Conservation (phyloP, 176 grass and related monocot genomes). For the Puccinellia tenuiflora region DNA sequence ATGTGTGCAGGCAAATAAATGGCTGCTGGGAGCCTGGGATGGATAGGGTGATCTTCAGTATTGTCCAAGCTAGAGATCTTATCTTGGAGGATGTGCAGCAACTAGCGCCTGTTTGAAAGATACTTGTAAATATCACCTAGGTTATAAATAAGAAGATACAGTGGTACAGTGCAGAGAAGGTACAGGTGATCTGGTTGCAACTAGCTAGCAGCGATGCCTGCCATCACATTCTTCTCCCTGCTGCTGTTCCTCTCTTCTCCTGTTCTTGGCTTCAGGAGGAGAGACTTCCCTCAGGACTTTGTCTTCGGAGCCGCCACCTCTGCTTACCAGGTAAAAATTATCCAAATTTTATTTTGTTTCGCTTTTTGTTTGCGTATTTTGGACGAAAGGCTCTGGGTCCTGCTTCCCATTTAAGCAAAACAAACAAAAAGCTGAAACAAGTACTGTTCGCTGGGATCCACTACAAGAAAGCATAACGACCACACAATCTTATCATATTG, state of each 20-base stretch:
- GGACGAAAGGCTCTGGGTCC: background rate
- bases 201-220: background rate
- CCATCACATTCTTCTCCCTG: background rate
- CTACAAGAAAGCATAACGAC: background rate
- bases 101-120: too few relatives aligned
- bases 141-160: too few relatives aligned
- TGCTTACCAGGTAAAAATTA: background rate
- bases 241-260: background rate
- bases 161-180: background rate
- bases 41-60: too few relatives aligned
- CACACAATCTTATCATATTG: background rate
- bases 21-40: too few relatives aligned
- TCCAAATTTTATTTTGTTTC: background rate
- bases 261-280: background rate
- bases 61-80: too few relatives aligned
- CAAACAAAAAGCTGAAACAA: background rate
- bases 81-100: too few relatives aligned
- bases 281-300: background rate
- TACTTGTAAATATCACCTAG: too few relatives aligned
- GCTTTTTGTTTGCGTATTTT: background rate
- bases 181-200: background rate
- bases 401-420: background rate
- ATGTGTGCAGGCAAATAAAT: too few relatives aligned
- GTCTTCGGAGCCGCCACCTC: constrained; percentile 3
- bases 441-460: background rate